Evolutionary conservation across 495 filamentous ascomycete genomes (phyloP).

Genomic region (Melanomma pulvis-pyrius): DNA sequence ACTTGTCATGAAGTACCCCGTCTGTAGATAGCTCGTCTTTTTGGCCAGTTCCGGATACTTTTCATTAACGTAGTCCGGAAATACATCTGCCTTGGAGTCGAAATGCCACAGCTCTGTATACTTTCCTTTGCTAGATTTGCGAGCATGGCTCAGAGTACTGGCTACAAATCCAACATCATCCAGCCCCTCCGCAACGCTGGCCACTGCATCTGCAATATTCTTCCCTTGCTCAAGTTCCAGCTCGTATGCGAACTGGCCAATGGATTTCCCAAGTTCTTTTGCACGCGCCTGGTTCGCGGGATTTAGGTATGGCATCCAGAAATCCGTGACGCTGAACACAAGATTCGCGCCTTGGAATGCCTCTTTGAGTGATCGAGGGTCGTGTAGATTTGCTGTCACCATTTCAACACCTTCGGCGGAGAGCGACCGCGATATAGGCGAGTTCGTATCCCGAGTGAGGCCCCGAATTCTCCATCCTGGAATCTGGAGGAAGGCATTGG

Average conservation of each 20-base stretch:
- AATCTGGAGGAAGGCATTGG: neutral
- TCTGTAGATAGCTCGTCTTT: neutral
- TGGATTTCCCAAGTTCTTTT: neutral
- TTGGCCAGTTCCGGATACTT: neutral
- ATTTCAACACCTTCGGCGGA: neutral
- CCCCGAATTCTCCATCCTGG: neutral
- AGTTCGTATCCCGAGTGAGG: neutral
- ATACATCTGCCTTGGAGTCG: neutral
- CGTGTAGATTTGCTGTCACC: neutral
- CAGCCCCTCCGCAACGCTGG: neutral
- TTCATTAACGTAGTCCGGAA: neutral
- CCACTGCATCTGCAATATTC: constrained; percentile 9
- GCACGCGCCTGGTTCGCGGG: neutral
- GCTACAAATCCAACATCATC: neutral
- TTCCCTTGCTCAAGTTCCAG: constrained; percentile 4
- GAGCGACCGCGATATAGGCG: neutral
- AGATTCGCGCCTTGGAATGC: constrained; percentile 53
- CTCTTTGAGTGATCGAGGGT: constrained; percentile 38
- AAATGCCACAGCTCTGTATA: neutral
- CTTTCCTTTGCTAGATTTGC: neutral
- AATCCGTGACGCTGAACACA: constrained; percentile 60
- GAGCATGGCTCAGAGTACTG: neutral
- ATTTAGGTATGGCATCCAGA: constrained; percentile 41
- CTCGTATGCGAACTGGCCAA: constrained; percentile 1
- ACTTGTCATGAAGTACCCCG: neutral